phyloP scores from a whole-genome alignment of 768 basidiomycete species.

The Mycena alexandri region DNA sequence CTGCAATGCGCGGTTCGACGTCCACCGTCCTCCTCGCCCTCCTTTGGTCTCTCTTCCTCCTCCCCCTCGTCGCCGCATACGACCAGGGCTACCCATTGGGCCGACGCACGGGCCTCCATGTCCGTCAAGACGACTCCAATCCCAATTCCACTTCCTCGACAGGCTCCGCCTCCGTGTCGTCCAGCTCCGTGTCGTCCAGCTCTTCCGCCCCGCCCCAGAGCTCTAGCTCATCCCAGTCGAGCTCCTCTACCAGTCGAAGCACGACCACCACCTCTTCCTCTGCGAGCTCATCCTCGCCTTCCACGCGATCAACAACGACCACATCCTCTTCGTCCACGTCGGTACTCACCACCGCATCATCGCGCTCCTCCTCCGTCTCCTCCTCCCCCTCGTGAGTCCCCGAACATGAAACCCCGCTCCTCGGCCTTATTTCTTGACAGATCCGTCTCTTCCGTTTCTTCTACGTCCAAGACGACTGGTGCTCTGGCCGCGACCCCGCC shows the following conservation, averaged over 20 bases:
- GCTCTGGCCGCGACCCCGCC: background rate
- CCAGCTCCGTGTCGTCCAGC: background rate
- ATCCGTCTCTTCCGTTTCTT: background rate
- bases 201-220: background rate
- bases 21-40: background rate
- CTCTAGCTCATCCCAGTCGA: background rate
- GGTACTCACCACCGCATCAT: slow-evolving; percentile 51
- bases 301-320: slow-evolving; percentile 8
- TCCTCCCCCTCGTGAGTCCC: slow-evolving; percentile 75
- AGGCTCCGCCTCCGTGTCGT: background rate
- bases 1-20: slow-evolving; percentile 8
- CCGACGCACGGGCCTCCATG: slow-evolving; percentile 5
- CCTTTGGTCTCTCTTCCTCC: slow-evolving; percentile 14
- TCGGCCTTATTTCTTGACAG: background rate
- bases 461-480: slow-evolving; percentile 5
- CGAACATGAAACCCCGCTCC: background rate
- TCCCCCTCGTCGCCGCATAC: slow-evolving; percentile 9
- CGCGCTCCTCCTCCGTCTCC: slow-evolving; percentile 65
- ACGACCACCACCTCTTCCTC: background rate
- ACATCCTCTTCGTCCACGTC: slow-evolving; percentile 36
- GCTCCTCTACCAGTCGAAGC: slow-evolving; percentile 6
- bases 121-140: background rate
- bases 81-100: background rate
- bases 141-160: background rate
- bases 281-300: background rate